Base-by-base conservation (phyloP, 306 rosid species). In the Cicer bijugum region DNA sequence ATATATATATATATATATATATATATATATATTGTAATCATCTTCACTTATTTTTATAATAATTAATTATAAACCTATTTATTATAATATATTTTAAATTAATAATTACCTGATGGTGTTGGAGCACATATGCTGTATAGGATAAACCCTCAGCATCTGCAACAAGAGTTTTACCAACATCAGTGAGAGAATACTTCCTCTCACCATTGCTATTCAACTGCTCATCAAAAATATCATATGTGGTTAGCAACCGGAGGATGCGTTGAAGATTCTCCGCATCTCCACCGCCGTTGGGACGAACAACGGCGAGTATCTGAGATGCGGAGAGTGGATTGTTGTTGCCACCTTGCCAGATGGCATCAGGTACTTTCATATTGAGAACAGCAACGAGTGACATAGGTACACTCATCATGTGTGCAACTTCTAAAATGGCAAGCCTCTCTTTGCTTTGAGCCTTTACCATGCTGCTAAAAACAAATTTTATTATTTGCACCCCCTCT, bases 351-450 rank as follows among this genome's bases (percentile, higher is more conserved):
- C 93, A 88, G 51, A 92, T 85, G 53, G 93, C 87, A 1, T 89
- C 90, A 7, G 96, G 62, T 35, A 89, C 86, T 44, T 87, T 88
- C 81, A 92, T 91, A 40, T 86, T 92, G 14, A 84, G 88, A 65
- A 86, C 69, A 59, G 91, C 91, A 45, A 79, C 84, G 15, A 91
- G 93, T 19, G 96, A 91, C 93, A 89, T 89, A n/a, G 97, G 97
- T 7, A 82, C 96, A 64, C 96, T 89, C 70, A 89, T 91, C 89
- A 89, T 89, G 89, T 91, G 89, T n/a, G 96, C 93, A 1, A 88
- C 84, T 74, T 89, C 97, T 5, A 89, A 55, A 6, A 91, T 86
- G 8, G 74, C 84, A 0, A 89, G 62, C 20, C 93, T 83, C 0
- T 85, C 93, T 75, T 62, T 65, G 58, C 71, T 89, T 6, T 84